Evolutionary conservation across 2,329 filamentous ascomycete genomes (phyloP), one percentile per base, ranked within the genome.

Genomic region (Cladosporium sp.): DNA sequence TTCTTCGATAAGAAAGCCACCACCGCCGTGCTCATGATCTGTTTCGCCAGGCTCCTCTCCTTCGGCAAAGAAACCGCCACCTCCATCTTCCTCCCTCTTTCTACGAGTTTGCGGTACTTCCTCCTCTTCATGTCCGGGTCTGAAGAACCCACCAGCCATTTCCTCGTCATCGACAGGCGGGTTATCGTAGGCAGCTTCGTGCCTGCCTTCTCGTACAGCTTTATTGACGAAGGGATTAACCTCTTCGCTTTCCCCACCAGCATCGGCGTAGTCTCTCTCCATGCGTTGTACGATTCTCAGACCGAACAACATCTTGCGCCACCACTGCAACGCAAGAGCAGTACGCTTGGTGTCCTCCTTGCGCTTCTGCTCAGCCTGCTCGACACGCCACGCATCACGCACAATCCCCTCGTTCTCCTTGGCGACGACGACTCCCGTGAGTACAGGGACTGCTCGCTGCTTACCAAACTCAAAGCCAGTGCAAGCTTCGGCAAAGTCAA

Each of bases 381-480:
- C 89, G 2, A 71, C 75, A 46, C 88, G 85, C 81, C 96, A 91
- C 68, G 93, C 90, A 73, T 92, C 90, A 75, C 91, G 87, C 0
- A 97, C 85, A 37, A 85, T 76, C 18, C 89, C 87, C 67, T 91
- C 86, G 70, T 97, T 85, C 77, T 96, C 93, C 68, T 88, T 86
- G 0, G 94, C 92, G 1, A 97, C 86, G 0, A 99, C 93, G 0
- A 97, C 92, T 0, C 94, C 95, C 63, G 91, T 90, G 31, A 98
- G 90, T 0, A 97, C 88, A 0, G 95, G 95, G 0, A 98, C 92
- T 5, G 95, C 95, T 84, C 95, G 93, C 67, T 95, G 90, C 72
- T 95, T 90, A 0, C 94, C 94, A 76, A 98, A 99, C 75, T 99
- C 95, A 75, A 99, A 99, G 1, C 92, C 95, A 0, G 93, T 93